Base-by-base conservation (phyloP, 2,329 filamentous ascomycete species). In the Ophiostoma sp. region DNA sequence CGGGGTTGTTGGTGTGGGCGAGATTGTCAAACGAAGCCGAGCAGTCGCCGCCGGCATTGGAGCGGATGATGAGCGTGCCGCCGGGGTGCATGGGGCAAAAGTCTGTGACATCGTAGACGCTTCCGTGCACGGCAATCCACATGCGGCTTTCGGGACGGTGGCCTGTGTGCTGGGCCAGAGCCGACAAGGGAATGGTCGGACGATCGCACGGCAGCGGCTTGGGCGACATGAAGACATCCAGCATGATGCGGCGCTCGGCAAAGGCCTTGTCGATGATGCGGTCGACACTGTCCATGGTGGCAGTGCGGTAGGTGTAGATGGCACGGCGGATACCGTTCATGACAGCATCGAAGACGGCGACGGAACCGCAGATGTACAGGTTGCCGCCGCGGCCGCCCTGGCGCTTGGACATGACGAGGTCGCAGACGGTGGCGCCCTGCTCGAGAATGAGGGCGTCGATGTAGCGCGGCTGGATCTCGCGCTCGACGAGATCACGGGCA, bases 181-280 rank as follows among this genome's bases (percentile, higher is more conserved):
- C 79, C 0, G 84, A 84, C 3, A 84, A 76, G 0, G 83, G 79
- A 23, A 86, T 85, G 0, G 81, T 83, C 0, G 83, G 82, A 0
- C 81, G 77, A 64, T 85, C 83, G 75, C 81, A 84, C 0, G 83
- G 81, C 1, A 86, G 79, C 0, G 84, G 81, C 70, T 82, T 83
- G 1, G 84, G 84, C 0, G 83, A 83, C 84, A 86, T 86, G 75
- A 86, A 86, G 57, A 86, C 83, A 71, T 86, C 84, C 0, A 86
- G 76, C 84, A 86, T 86, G 74, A 86, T 84, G 6, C 84, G 79
- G 0, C 84, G 79, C 75, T 86, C 84, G 0, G 84, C 84, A 70
- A 86, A 86, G 0, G 84, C 84, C 33, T 81, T 82, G 73, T 83
- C 81, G 68, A 86, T 76, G 67, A 86, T 81, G 41, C 80, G 75